Conservation (phyloP, 345 rosid genomes). For the Dipteronia dyeriana region DNA sequence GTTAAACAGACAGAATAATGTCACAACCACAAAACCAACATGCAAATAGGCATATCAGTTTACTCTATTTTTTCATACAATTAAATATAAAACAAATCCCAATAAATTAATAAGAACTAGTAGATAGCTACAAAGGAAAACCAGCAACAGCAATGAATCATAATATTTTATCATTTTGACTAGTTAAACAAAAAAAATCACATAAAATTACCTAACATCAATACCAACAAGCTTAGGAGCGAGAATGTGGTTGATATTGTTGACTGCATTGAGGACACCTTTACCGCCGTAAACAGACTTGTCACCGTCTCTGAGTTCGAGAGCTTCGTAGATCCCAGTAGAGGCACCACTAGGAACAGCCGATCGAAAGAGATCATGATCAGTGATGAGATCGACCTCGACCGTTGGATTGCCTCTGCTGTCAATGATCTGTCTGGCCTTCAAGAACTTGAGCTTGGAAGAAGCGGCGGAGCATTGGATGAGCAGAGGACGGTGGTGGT, state of each 20-base stretch:
- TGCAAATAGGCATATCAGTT: background rate
- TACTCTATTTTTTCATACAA: background rate
- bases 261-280: slow-evolving; percentile 82
- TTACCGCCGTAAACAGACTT: slow-evolving; percentile 84
- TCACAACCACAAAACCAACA: slow-evolving; percentile 9
- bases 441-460: slow-evolving; percentile 68
- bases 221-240: slow-evolving; percentile 89
- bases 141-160: background rate
- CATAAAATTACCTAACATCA: slow-evolving; percentile 70
- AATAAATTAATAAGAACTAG: background rate
- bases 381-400: slow-evolving; percentile 92
- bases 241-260: slow-evolving; percentile 68
- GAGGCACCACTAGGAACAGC: slow-evolving; percentile 99
- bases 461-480: slow-evolving; percentile 53
- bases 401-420: slow-evolving; percentile 98
- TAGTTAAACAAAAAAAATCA: too few relatives aligned
- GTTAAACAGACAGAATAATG: slow-evolving; percentile 11
- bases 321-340: slow-evolving; percentile 95
- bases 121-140: too few relatives aligned
- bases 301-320: slow-evolving; percentile 94
- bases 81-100: background rate
- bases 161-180: background rate
- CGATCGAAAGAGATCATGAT: slow-evolving; percentile 65
- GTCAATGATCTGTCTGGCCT: slow-evolving; percentile 97
- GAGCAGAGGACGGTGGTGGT: slow-evolving; percentile 35